Conservation (phyloP, 768 basidiomycete species). For the Trametes villosa region DNA sequence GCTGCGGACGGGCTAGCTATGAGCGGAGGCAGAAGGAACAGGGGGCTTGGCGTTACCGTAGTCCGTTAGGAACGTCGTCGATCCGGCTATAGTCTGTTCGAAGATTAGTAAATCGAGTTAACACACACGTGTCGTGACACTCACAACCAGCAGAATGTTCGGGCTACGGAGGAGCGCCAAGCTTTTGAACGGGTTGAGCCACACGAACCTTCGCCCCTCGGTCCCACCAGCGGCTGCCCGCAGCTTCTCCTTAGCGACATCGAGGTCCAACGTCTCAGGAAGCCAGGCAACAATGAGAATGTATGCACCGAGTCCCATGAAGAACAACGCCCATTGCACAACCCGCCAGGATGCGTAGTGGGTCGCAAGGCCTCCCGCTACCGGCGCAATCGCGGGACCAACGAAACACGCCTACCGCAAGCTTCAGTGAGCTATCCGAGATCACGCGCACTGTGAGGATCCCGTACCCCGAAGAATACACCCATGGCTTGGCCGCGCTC, state of each 20-base stretch:
- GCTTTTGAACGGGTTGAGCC: conserved; percentile 63
- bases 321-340: conserved; percentile 54
- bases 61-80: conserved; percentile 32
- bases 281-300: conserved; percentile 48
- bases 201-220: conserved; percentile 32
- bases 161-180: conserved; percentile 60
- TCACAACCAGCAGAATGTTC: conserved; percentile 57
- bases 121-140: no score
- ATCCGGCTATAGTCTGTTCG: conserved; percentile 50
- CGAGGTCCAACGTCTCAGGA: conserved; percentile 76
- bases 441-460: neutral
- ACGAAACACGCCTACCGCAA: conserved; percentile 51
- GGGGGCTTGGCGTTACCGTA: conserved; percentile 2
- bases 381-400: conserved; percentile 65
- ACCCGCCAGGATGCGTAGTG: conserved; percentile 70
- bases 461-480: conserved; percentile 52
- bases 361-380: conserved; percentile 58
- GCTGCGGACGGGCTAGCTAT: conserved; percentile 17
- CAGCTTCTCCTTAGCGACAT: conserved; percentile 43
- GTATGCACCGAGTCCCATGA: conserved; percentile 45
- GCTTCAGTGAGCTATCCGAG: no score
- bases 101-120: no score
- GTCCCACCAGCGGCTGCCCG: conserved; percentile 43
- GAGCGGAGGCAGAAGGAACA: neutral
- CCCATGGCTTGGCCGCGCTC: conserved; percentile 66